phyloP scores from a whole-genome alignment of 2,329 filamentous ascomycete genomes.

The Ophiostoma quercus region DNA sequence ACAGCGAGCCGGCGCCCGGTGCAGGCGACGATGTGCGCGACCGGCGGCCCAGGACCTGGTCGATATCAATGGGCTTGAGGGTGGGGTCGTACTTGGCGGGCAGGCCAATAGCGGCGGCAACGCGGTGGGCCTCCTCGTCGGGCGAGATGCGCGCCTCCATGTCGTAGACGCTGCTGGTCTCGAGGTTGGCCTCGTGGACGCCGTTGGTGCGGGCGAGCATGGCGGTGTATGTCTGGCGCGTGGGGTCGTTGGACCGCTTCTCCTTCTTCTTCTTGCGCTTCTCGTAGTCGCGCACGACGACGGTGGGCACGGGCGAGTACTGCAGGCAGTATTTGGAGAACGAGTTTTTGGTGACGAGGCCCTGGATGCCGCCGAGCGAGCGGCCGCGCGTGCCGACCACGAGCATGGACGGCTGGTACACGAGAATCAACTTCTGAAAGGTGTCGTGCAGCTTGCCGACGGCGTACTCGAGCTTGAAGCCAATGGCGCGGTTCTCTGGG shows the following conservation, averaged over 20 bases:
- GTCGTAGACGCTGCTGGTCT: slow-evolving; percentile 49
- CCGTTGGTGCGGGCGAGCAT: slow-evolving; percentile 63
- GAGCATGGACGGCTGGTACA: slow-evolving; percentile 86
- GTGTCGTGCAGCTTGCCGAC: slow-evolving; percentile 86
- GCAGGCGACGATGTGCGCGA: slow-evolving; percentile 25
- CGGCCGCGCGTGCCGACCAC: slow-evolving; percentile 85
- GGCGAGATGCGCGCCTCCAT: slow-evolving; percentile 51
- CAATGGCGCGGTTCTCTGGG: slow-evolving; percentile 71
- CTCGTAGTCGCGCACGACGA: slow-evolving; percentile 80
- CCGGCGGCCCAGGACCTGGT: slow-evolving; percentile 25
- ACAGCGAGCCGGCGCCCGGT: background rate
- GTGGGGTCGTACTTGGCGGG: slow-evolving; percentile 60
- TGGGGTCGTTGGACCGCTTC: slow-evolving; percentile 73
- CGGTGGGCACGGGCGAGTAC: slow-evolving; percentile 86
- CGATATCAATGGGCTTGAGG: slow-evolving; percentile 49
- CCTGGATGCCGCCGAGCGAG: slow-evolving; percentile 79
- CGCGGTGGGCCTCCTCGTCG: slow-evolving; percentile 60
- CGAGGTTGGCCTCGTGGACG: slow-evolving; percentile 54
- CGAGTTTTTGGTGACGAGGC: slow-evolving; percentile 67
- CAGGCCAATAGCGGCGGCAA: slow-evolving; percentile 58
- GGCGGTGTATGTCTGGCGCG: slow-evolving; percentile 67
- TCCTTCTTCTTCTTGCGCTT: slow-evolving; percentile 86
- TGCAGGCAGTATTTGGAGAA: slow-evolving; percentile 94
- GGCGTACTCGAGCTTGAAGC: slow-evolving; percentile 77
- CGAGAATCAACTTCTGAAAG: slow-evolving; percentile 85